These are phyloP conservation scores for Pyrenopolyporus hunteri DNA, from an alignment of 495 filamentous ascomycete species.

Conservation along the genomic window DNA sequence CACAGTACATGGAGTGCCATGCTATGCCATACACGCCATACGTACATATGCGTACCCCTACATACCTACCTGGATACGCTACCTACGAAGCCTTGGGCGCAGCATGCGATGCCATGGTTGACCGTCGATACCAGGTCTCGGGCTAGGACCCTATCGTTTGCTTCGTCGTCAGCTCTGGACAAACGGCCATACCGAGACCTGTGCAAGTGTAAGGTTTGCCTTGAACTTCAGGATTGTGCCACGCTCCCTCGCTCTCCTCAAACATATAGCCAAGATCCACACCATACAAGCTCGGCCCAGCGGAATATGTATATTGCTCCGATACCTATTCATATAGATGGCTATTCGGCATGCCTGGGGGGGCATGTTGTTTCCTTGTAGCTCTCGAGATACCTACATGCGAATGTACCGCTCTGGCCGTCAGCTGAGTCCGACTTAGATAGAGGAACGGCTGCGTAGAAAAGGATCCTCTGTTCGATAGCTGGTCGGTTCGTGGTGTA, in stretches of 20 bases:
- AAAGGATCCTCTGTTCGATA: constrained; percentile 9
- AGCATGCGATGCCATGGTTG: constrained; percentile 18
- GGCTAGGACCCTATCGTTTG: too few relatives aligned
- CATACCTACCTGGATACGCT: constrained; percentile 10
- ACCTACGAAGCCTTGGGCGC: constrained; percentile 10
- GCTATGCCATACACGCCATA: too few relatives aligned
- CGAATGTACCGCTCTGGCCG: background rate
- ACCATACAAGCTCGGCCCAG: constrained; percentile 13
- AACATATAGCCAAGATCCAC: constrained; percentile 4
- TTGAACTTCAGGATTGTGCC: background rate
- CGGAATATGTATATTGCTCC: constrained; percentile 13
- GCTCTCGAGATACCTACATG: background rate
- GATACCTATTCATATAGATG: constrained; percentile 6
- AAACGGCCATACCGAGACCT: too few relatives aligned
- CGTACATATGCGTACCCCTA: constrained; percentile 1
- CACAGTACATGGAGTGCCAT: background rate
- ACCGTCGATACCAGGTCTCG: constrained; percentile 4
- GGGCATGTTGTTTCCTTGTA: constrained; percentile 10
- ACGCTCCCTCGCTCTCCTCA: background rate
- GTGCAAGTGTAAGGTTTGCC: background rate
- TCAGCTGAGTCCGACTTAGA: constrained; percentile 4
- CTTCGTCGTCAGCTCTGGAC: too few relatives aligned
- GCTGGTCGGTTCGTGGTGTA: constrained; percentile 6
- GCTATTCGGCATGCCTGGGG: constrained; percentile 3
- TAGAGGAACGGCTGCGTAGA: constrained; percentile 12